Base-by-base conservation (phyloP, 2,329 filamentous ascomycete genomes). In the Fusarium papillatum region DNA sequence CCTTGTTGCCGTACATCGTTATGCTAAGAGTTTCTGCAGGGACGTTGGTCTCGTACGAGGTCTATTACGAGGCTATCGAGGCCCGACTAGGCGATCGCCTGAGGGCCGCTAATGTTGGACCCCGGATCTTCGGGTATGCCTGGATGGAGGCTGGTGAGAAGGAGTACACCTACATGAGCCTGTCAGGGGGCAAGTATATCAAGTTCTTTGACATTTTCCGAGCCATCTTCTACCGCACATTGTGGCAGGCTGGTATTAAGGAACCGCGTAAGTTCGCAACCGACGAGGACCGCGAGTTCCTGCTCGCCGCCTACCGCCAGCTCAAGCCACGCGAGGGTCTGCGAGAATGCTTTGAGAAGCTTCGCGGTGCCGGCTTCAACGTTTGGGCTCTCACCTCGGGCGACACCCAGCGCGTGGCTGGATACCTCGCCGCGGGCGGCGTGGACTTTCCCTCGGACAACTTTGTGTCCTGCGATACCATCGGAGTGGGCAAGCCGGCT, bases 191-290 rank as follows among this genome's bases (percentile, higher is more conserved):
- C 82, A 43, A 43, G 39, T 43, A 43, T 1, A 43, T 43, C 2
- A 43, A 43, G 19, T 43, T 43, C 10, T 89, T 87, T 79, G 83
- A 81, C 31, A 80, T 84, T 9, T 78, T 89, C 22, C 85, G 89
- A 71, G 71, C 79, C 14, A 77, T 88, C 22, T 89, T 90, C 81
- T 88, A 88, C 78, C 87, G 88, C 66, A 86, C 85, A 11, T 80
- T 89, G 17, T 84, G 80, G 74, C 83, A 87, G 48, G 80, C 85
- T 0, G 88, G 88, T 1, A 82, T 89, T 16, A 39, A 80, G 7
- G 82, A 87, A 3, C 86, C 87, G 0, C 80, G 86, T 1, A 55
- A 72, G 5, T 81, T 88, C 17, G 86, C 85, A 2, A 86, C 78
- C 0, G 84, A 86, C 2, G 85, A 84, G 3, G 87, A 90, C 50